Evolutionary conservation across 805 yeast species (phyloP).

Genomic region (Ogataea ganodermae): DNA sequence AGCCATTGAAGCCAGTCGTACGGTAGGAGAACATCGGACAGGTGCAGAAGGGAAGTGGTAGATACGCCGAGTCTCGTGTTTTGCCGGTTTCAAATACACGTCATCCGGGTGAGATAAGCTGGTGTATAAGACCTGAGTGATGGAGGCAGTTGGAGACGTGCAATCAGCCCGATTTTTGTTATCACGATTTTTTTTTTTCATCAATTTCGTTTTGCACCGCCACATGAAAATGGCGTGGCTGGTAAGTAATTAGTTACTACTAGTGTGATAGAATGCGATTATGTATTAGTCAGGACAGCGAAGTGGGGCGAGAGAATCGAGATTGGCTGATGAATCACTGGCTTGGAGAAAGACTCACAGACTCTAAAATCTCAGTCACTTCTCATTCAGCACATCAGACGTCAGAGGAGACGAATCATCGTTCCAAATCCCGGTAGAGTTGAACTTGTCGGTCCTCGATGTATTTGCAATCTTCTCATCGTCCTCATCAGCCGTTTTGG

Average conservation of each 20-base stretch:
- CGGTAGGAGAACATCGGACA: conserved; percentile 64
- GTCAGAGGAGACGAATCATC: conserved; percentile 32
- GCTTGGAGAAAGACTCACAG: too few relatives aligned
- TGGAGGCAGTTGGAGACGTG: too few relatives aligned
- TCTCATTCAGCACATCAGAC: conserved; percentile 19
- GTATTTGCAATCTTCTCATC: conserved; percentile 24
- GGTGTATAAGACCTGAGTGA: neutral
- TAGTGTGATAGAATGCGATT: neutral
- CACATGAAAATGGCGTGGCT: neutral
- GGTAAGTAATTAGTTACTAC: neutral
- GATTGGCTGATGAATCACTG: too few relatives aligned
- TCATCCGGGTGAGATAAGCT: neutral
- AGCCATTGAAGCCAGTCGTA: conserved; percentile 83
- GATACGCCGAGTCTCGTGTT: neutral
- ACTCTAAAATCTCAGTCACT: too few relatives aligned
- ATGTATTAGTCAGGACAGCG: too few relatives aligned
- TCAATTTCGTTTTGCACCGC: neutral
- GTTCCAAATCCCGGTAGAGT: conserved; percentile 27
- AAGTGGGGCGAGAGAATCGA: too few relatives aligned
- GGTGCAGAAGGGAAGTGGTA: neutral
- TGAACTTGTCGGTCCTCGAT: conserved; percentile 24
- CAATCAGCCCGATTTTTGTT: neutral
- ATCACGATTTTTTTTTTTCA: neutral
- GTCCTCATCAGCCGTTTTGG: conserved; percentile 11
- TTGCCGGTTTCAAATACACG: neutral